A percentile compares a stretch with the other conserved stretches of the same genome.
Conservation (phyloP, 306 rosid genomes). For the Cucumis sativus region Cucumber_9930_V3 NC_026661.2:5245501-5246000, state of each 20-base stretch:
- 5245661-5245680: neutral
- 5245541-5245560: conserved; percentile 1
- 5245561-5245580: conserved; percentile 33
- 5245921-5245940: conserved; percentile 80
- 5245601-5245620: conserved; percentile 34
- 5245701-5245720: neutral
- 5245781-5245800: neutral
- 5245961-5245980: too few relatives aligned
- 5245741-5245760: conserved; percentile 5
- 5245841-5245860: conserved; percentile 18
- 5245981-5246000: neutral
- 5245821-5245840: conserved; percentile 20
- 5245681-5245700: neutral
- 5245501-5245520: conserved; percentile 46
- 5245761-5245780: conserved; percentile 16
- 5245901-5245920: conserved; percentile 50
- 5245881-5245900: conserved; percentile 40
- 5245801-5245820: conserved; percentile 18
- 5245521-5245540: conserved; percentile 29
- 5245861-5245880: conserved; percentile 35
- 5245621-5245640: conserved; percentile 27
- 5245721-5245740: conserved; percentile 11
- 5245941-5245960: too few relatives aligned
- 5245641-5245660: conserved; percentile 10
- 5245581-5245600: conserved; percentile 25